Evolutionary conservation across 257 asterid genomes (phyloP), one percentile per base, ranked within the genome.

Genomic region (Petunia axillaris): DNA sequence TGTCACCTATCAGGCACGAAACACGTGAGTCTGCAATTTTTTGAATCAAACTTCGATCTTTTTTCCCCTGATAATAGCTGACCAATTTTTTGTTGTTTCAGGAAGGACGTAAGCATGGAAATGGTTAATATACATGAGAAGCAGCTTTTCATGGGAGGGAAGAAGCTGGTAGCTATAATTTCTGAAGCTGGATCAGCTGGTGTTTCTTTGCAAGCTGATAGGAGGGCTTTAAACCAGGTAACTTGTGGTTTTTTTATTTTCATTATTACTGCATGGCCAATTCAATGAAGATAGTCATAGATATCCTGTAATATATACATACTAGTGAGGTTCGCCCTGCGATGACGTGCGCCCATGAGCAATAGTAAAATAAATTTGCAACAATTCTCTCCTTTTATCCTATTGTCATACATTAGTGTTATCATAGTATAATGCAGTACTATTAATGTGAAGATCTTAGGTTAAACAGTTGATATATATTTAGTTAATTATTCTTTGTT

Each of bases 101-200:
- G 98, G 85, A 96, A 96, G 87, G 99, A 96, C 59, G 94, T 96
- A 78, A 81, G 93, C 60, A 96, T 94, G 99, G 99, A 96, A 91
- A 96, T 96, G 98, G 98, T 94, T 80, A 96, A 96, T 84, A 96
- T 96, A 97, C 96, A 96, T 67, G 99, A 94, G 90, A 95, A 94
- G 82, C 93, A 94, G 87, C 90, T 91, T 36, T 96, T 96, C 84
- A 96, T 96, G 99, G 95, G 91, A 82, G 98, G 97, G 59, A 90
- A 94, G 88, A 96, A 96, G 85, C 83, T 92, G 43, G 92, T 92
- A 68, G 99, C 99, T 77, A 92, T 96, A 66, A 96, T 96, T 70
- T 96, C 99, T 54, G 99, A 94, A 93, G 99, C 98, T 89, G 99
- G 99, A 81, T 96, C 98, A 64, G 98, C 98, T 82, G 99, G 98